Base-by-base conservation (phyloP, 257 asterid genomes). In the Plantago ovata region DNA sequence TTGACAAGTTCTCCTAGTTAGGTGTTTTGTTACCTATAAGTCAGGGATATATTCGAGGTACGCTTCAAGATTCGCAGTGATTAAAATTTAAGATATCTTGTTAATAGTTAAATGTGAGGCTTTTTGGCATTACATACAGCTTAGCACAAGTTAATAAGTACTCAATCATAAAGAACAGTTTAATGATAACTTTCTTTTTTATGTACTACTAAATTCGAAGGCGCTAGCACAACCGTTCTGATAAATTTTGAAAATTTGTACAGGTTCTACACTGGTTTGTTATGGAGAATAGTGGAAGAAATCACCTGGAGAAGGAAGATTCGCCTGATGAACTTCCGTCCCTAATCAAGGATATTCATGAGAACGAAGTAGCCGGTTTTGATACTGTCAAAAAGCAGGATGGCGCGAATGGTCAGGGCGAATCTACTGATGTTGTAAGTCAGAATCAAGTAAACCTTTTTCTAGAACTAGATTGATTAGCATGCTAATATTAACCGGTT, bases 311-410 rank as follows among this genome's bases (percentile, higher is more conserved):
- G 21, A 44, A 40, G 11, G 69, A 56, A 44, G 70, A 60, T 15
- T 46, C 68, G 19, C 16, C 58, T 14, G 75, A 66, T 53, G 66
- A 33, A 53, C 54, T 81, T 40, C 87, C 87, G 21, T 53, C 79
- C 5, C 71, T 77, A 56, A 81, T 81, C 62, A 60, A 67, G 60
- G 66, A 65, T 47, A 81, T 81, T 14, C 42, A 56, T 10, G 70
- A 62, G 13, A 63, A 70, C 58, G 79, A 70, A 57, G 75, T 80
- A 10, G 62, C 64, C n/a, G 92, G 80, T 21, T 80, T 78, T 55
- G 85, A 77, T 46, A 61, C 66, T 38, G 23, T 52, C 24, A 8
- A 56, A 15, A 61, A 38, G 53, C 53, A 42, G 7, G 50, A 21
- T 65, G 45, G 45, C 22, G 48, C 13, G 60, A 66, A 50, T 33